Evolutionary conservation across 2,329 filamentous ascomycete species (phyloP).

Genomic region (Amesomyces nigricolor): DNA sequence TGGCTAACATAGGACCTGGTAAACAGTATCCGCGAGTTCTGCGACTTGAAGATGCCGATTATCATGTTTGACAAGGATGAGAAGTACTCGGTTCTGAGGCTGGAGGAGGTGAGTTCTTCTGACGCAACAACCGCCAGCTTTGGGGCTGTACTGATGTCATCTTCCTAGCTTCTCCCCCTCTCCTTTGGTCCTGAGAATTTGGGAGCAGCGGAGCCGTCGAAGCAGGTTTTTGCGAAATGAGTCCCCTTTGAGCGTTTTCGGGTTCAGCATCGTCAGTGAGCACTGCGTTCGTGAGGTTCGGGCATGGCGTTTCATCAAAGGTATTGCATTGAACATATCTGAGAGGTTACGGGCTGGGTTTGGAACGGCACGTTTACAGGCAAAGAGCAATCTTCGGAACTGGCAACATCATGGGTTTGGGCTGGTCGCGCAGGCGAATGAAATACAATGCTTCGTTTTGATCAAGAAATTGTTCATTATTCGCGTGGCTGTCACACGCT

Average conservation of each 20-base stretch:
- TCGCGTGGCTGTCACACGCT: no score
- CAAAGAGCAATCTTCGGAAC: neutral
- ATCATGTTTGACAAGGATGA: conserved; percentile 89
- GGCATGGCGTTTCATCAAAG: neutral
- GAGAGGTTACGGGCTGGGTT: neutral
- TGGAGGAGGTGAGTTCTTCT: conserved; percentile 42
- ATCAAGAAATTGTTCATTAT: no score
- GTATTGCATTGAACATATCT: neutral
- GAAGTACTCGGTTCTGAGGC: conserved; percentile 61
- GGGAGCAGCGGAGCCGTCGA: conserved; percentile 11
- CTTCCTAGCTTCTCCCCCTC: conserved; percentile 22
- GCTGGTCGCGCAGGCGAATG: no score
- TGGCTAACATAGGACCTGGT: conserved; percentile 1
- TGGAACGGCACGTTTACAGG: neutral
- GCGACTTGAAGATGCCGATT: conserved; percentile 62
- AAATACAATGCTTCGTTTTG: no score
- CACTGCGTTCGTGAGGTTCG: neutral
- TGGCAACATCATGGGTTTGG: no score
- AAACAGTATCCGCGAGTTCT: conserved; percentile 69
- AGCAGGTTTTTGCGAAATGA: neutral
- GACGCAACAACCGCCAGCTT: neutral
- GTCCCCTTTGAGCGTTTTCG: neutral
- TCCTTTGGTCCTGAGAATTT: conserved; percentile 20
- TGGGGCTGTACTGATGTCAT: neutral
- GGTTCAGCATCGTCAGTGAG: neutral